Percentiles rank a stretch among this genome's conserved stretches.
These are phyloP conservation scores for Themeda triandra DNA, from an alignment of 176 grass and related monocot species.

Conservation along the genomic window DNA sequence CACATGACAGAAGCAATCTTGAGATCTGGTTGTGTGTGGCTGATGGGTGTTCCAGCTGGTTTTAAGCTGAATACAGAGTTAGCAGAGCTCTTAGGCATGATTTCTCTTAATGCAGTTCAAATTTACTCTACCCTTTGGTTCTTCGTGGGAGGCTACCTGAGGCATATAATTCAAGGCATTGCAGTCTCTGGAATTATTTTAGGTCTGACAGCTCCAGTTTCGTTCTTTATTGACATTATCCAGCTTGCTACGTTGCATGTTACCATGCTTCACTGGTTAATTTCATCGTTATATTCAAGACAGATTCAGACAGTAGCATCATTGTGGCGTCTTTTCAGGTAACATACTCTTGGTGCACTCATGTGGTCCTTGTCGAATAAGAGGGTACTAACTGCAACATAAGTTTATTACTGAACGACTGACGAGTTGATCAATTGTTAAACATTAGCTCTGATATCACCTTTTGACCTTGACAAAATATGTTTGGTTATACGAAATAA, in stretches of 20 bases:
- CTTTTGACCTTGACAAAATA: not conserved
- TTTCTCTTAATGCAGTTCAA: conserved; percentile 84
- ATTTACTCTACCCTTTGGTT: conserved; percentile 91
- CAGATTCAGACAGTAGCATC: conserved; percentile 88
- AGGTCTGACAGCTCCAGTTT: conserved; percentile 63
- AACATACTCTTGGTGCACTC: conserved; percentile 14
- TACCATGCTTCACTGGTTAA: conserved; percentile 69
- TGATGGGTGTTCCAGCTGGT: conserved; percentile 95
- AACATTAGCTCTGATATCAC: not conserved
- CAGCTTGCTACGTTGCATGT: conserved; percentile 74
- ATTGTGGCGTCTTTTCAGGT: conserved; percentile 97
- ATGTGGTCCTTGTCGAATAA: not conserved
- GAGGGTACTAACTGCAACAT: not conserved
- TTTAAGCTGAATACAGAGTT: conserved; percentile 96
- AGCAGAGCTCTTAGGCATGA: conserved; percentile 84
- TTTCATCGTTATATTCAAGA: conserved; percentile 77
- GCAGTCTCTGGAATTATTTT: conserved; percentile 65
- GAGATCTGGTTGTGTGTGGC: conserved; percentile 89
- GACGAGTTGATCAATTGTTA: not conserved
- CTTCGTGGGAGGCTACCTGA: conserved; percentile 55
- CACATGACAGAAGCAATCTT: conserved; percentile 66
- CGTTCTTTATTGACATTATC: conserved; percentile 71
- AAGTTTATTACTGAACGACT: not conserved
- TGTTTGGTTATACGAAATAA: not conserved
- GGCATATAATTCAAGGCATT: conserved; percentile 49